Evolutionary conservation across 2,329 filamentous ascomycete genomes (phyloP).

Genomic region (Achaetomium macrosporum): DNA sequence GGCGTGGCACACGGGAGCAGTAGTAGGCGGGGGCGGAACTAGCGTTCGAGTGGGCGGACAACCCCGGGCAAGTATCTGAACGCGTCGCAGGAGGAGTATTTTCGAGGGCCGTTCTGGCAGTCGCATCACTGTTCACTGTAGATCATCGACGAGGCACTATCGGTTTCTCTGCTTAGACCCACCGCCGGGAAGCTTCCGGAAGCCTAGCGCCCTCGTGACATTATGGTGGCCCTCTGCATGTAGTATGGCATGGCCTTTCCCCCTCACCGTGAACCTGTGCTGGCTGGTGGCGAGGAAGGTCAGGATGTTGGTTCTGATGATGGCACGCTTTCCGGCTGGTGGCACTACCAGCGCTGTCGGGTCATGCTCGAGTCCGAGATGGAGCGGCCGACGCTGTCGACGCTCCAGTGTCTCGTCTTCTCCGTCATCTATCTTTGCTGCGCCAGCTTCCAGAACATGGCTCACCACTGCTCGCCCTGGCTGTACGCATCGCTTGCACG

Average conservation of each 20-base stretch:
- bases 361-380: background rate
- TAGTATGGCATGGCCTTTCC: background rate
- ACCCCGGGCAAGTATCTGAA: background rate
- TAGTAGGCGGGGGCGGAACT: background rate
- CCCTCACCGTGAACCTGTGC: too few relatives aligned
- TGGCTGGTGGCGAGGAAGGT: too few relatives aligned
- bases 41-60: background rate
- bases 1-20: background rate
- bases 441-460: background rate
- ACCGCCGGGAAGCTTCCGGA: background rate
- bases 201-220: background rate
- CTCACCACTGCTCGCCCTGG: background rate
- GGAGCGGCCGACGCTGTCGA: background rate
- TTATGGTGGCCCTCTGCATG: background rate
- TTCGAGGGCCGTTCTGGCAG: background rate
- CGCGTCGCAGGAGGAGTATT: background rate
- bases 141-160: background rate
- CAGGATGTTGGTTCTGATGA: background rate
- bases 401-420: background rate
- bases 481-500: background rate
- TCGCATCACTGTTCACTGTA: background rate
- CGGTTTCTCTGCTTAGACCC: background rate
- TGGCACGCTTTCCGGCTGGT: background rate
- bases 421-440: background rate
- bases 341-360: background rate